Conservation (phyloP, 73 alveolate species). For the Paramecium octaurelia region DNA sequence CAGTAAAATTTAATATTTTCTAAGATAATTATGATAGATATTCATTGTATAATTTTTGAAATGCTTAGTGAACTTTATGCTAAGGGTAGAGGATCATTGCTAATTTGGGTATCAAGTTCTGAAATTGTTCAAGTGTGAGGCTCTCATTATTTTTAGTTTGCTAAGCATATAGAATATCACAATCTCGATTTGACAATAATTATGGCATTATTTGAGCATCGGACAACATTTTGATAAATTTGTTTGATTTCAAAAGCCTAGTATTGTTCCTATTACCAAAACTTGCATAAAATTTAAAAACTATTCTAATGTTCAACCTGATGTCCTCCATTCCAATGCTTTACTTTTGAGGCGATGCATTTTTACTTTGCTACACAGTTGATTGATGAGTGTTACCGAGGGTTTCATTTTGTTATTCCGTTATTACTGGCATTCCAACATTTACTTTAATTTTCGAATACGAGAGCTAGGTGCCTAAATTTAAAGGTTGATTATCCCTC, state of each 20-base stretch:
- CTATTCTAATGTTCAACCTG: background rate
- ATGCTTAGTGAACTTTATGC: background rate
- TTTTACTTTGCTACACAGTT: background rate
- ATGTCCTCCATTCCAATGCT: background rate
- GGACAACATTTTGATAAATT: background rate
- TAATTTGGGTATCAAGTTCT: background rate
- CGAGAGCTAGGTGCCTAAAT: constrained; percentile 12
- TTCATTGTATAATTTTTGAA: background rate
- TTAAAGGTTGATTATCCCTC: background rate
- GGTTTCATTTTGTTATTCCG: constrained; percentile 18
- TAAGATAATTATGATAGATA: background rate
- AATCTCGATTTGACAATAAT: background rate
- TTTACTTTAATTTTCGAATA: constrained; percentile 12
- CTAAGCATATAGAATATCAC: constrained; percentile 7
- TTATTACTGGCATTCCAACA: constrained; percentile 29
- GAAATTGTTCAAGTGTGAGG: background rate
- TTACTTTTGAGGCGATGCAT: background rate
- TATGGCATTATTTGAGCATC: constrained; percentile 24
- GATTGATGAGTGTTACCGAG: constrained; percentile 29
- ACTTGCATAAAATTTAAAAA: constrained; percentile 42
- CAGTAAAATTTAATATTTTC: background rate
- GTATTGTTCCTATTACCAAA: constrained; percentile 33
- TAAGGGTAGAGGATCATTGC: background rate
- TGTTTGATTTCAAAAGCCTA: background rate
- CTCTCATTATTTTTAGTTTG: constrained; percentile 22